Percentiles rank a stretch among this genome's conserved stretches.
phyloP scores from a whole-genome alignment of 2,329 filamentous ascomycete genomes.

The Sporothrix globosa region DNA sequence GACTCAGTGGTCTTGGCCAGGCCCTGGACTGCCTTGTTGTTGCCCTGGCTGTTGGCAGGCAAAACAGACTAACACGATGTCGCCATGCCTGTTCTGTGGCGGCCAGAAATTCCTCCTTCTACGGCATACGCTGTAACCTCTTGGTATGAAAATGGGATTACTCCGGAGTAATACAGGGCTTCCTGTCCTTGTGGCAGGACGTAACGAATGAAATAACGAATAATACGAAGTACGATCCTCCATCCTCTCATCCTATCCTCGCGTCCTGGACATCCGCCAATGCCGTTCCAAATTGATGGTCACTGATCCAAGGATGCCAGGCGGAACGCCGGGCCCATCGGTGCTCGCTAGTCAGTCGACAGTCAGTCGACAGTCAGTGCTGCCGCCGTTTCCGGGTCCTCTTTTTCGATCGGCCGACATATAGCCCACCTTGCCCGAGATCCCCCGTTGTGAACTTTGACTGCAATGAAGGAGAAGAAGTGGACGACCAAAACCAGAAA shows the following conservation, averaged over 20 bases:
- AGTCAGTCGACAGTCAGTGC: not conserved
- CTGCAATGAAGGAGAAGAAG: too few species aligned
- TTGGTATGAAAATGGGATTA: too few species aligned
- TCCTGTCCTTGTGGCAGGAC: not conserved
- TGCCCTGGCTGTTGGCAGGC: not conserved
- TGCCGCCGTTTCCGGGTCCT: not conserved
- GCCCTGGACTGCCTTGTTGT: not conserved
- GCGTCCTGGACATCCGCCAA: not conserved
- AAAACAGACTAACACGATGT: slow-evolving; percentile 4
- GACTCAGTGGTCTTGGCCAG: not conserved
- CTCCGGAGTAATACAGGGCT: too few species aligned
- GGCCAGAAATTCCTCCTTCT: too few species aligned
- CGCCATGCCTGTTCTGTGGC: not conserved
- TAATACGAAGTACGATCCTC: not conserved
- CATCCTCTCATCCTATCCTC: not conserved
- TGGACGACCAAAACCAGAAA: too few species aligned
- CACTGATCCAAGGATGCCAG: not conserved
- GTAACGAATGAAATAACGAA: not conserved
- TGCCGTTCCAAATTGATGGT: not conserved
- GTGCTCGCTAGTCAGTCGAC: too few species aligned
- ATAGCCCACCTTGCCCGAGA: not conserved
- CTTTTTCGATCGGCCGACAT: not conserved
- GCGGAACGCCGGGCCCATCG: too few species aligned
- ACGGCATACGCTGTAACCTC: too few species aligned
- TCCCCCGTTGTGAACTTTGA: not conserved